A percentile compares a stretch with the other conserved stretches of the same genome.
Evolutionary conservation across 305 asterid genomes (phyloP).

Genomic region (Caryopteris hybrid): DNA sequence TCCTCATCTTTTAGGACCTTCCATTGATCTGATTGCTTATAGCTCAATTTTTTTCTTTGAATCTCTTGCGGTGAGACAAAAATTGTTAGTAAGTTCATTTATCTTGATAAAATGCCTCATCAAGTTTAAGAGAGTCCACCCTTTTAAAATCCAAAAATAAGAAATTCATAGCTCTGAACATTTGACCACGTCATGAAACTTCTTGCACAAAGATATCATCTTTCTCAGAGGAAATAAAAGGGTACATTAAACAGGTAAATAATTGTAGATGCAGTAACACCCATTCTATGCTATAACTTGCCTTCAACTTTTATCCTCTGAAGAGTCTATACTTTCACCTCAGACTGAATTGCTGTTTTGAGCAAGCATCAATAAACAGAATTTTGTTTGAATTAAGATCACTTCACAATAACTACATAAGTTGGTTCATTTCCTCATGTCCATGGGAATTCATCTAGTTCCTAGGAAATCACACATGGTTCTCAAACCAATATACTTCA

Average conservation of each 20-base stretch:
- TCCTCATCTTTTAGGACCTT: no score
- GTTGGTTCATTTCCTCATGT: not conserved
- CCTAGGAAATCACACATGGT: not conserved
- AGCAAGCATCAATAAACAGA: not conserved
- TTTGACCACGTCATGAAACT: not conserved
- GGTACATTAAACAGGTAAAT: not conserved
- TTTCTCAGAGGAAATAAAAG: not conserved
- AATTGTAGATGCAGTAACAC: not conserved
- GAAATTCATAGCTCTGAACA: not conserved
- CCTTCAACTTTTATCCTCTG: not conserved
- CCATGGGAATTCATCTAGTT: not conserved
- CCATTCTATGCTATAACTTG: not conserved
- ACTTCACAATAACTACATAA: not conserved
- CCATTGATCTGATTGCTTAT: not conserved
- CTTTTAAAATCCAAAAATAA: not conserved
- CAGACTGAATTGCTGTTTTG: not conserved
- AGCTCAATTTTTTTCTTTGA: not conserved
- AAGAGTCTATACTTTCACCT: not conserved
- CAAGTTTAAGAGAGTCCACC: not conserved
- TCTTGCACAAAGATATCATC: not conserved
- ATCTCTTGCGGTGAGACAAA: not conserved
- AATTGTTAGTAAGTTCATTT: not conserved
- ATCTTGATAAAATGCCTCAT: not conserved
- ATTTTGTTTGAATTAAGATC: no score
- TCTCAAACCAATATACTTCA: not conserved